Evolutionary conservation across 495 filamentous ascomycete species (phyloP), one percentile per base, ranked within the genome.

Genomic region (Xylaria bambusicola): DNA sequence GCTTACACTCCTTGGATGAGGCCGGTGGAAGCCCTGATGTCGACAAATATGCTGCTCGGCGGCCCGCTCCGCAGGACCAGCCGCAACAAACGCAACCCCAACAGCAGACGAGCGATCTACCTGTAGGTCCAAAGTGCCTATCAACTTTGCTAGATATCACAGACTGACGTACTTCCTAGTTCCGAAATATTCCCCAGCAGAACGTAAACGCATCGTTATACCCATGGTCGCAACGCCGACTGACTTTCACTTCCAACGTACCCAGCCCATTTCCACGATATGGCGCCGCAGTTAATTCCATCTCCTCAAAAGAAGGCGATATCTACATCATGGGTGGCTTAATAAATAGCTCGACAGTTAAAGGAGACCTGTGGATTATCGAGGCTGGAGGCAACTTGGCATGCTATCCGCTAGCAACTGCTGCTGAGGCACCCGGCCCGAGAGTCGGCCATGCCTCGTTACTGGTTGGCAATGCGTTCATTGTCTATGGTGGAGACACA

Each of bases 281-380:
- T 82, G 95, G 95, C 68, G 92, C 95, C 42, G 95, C 95, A 8
- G 92, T 96, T 73, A 99, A 98, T 72, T 82, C 92, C 0, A 80
- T 89, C 13, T 86, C 93, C 17, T 96, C 93, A 7, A 98, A 97
- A 72, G 95, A 99, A 74, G 95, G 95, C 46, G 90, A 95, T 67
- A 89, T 99, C 47, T 99, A 98, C 66, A 82, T 99, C 65, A 98
- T 99, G 93, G 95, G 95, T 42, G 95, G 95, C 44, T 74, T 99
- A 54, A 90, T 98, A 64, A 91, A 95, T 68, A 92, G 92, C 42
- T 89, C 91, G 8, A 96, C 90, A 0, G 94, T 98, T 13, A 96
- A 96, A 66, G 95, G 95, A 26, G 95, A 99, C 73, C 73, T 99
- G 42, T 99, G 95, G 95, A 89, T 97, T 85, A 88, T 98, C 40